These are phyloP conservation scores for Phytophthora pluvialis DNA, from an alignment of 352 stramenopile species.

Conservation along the genomic window DNA sequence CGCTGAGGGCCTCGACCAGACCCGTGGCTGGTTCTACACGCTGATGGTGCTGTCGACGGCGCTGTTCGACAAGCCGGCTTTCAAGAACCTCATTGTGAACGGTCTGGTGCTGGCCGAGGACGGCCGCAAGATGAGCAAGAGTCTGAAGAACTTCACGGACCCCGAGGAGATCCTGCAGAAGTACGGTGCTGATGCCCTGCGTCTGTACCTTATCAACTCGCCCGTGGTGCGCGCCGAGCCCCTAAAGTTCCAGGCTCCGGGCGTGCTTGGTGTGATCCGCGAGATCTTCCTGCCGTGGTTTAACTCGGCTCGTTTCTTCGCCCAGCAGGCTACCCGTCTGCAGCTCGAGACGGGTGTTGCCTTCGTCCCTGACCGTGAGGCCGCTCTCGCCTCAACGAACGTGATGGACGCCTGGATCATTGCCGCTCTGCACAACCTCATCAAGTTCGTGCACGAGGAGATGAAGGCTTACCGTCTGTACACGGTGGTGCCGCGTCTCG, in stretches of 20 bases:
- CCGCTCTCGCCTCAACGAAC: constrained; percentile 93
- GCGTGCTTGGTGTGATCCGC: constrained; percentile 97
- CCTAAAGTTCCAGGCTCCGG: constrained; percentile 96
- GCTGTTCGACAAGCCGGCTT: constrained; percentile 99
- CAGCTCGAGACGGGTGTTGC: constrained; percentile 77
- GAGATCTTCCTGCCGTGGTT: constrained; percentile 99
- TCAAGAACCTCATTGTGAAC: constrained; percentile 99
- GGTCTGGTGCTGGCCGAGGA: constrained; percentile 98
- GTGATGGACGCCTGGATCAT: constrained; percentile 99
- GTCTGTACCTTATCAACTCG: constrained; percentile 99
- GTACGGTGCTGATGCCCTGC: constrained; percentile 98
- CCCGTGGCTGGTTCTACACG: constrained; percentile 99
- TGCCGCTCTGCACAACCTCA: constrained; percentile 96
- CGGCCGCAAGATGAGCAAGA: constrained; percentile 99
- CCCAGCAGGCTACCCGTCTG: constrained; percentile 95
- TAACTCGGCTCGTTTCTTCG: constrained; percentile 99
- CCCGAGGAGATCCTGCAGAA: constrained; percentile 94
- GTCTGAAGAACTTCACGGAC: constrained; percentile 99
- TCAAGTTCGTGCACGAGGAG: constrained; percentile 98
- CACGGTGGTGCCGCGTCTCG: constrained; percentile 98
- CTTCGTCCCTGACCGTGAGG: constrained; percentile 93
- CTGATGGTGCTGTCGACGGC: constrained; percentile 99
- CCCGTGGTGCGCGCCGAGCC: constrained; percentile 99
- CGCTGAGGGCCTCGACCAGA: constrained; percentile 99
- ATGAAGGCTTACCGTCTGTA: constrained; percentile 99